Base-by-base conservation (phyloP, 1,139 yeast genomes). In the Debaryomyces sp. region DNA sequence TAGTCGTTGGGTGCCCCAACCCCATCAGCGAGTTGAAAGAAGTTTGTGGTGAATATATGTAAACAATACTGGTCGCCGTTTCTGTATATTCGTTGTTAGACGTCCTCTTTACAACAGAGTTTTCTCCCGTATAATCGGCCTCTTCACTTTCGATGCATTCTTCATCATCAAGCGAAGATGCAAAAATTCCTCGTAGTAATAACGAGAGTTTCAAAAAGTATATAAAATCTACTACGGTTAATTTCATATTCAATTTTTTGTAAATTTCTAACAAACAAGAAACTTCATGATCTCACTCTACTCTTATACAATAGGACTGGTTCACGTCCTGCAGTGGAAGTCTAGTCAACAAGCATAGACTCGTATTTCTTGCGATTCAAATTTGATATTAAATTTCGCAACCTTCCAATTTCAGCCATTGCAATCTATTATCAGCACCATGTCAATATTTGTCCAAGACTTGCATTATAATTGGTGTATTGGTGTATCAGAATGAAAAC, bases 361-460 rank as follows among this genome's bases (percentile, higher is more conserved):
- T 9, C 21, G 35, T 15, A 32, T 15, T 13, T 32, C 22, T 4
- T 26, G 34, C 29, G 34, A 24, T 26, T 39, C 42, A 39, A 27
- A 17, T 39, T 17, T 12, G 22, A 18, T 5, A 38, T 15, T 26
- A 23, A 23, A n/a, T 27, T 38, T 39, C 42, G 42, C 42, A 39
- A 39, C 42, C 42, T 29, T 10, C 41, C 41, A 13, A 9, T 13
- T 39, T 39, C 18, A 39, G 42, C 23, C 34, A 18, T 39, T 27
- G 42, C 42, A 39, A 39, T 39, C 35, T 32, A 17, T 17, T 9
- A 17, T 10, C 21, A 15, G 15, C 21, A 17, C 12, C 22, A 17
- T 8, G 35, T 8, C 22, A 32, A 15, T 5, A 9, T 15, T 32
- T 38, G 24, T 23, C n/a, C 29, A 4, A 38, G 24, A 10, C 21